Evolutionary conservation across 2,329 filamentous ascomycete species (phyloP).

Genomic region (Penicillium sp.): DNA sequence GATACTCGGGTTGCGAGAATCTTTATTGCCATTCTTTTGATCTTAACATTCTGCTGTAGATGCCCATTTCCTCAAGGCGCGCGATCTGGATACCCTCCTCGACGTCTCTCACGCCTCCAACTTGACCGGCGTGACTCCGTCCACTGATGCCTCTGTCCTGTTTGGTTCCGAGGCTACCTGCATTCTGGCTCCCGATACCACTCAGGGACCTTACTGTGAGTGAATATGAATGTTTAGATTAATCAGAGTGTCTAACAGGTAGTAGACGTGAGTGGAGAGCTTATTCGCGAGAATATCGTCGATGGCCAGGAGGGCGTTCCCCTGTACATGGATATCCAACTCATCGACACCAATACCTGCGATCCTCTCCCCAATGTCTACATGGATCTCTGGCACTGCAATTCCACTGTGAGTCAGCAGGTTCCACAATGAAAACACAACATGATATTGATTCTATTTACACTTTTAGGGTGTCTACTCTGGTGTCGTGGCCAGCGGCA

Average conservation of each 20-base stretch:
- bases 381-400: conserved; percentile 49
- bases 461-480: conserved; percentile 43
- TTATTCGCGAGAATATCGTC: conserved; percentile 43
- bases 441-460: neutral
- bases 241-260: neutral
- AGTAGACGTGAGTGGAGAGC: conserved; percentile 43
- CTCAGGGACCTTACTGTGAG: conserved; percentile 58
- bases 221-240: neutral
- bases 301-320: conserved; percentile 44
- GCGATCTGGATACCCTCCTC: conserved; percentile 42
- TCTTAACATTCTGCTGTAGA: conserved; percentile 9
- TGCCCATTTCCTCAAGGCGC: conserved; percentile 33
- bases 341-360: conserved; percentile 48
- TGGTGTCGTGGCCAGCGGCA: conserved; percentile 42
- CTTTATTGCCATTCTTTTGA: neutral
- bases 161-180: conserved; percentile 47
- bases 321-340: conserved; percentile 48
- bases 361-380: conserved; percentile 44
- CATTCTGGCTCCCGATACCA: conserved; percentile 57
- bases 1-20: neutral
- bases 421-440: neutral
- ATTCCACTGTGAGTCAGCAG: conserved; percentile 37
- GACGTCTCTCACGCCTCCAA: conserved; percentile 47
- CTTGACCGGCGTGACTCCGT: conserved; percentile 26
- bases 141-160: conserved; percentile 31